Evolutionary conservation across 2,329 filamentous ascomycete genomes (phyloP).

Genomic region (Trichoderma polysporum): DNA sequence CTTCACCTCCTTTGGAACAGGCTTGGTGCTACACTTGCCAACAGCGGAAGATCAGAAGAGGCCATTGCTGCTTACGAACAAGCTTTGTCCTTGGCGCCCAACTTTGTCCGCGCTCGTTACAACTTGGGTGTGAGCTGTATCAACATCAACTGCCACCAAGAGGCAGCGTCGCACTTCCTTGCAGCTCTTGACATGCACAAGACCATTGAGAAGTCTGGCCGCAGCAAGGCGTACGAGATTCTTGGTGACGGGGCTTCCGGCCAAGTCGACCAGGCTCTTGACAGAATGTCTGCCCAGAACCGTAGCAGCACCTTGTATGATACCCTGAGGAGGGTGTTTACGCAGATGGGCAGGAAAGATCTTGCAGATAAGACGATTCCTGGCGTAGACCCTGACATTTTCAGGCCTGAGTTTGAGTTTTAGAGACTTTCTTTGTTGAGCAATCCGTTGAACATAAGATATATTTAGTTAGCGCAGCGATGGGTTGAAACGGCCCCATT

Average conservation of each 20-base stretch:
- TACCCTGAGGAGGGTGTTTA: conserved; percentile 91
- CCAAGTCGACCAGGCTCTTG: conserved; percentile 67
- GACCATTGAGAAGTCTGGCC: conserved; percentile 80
- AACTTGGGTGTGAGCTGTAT: conserved; percentile 96
- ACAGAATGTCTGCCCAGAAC: conserved; percentile 90
- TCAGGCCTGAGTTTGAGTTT: conserved; percentile 90
- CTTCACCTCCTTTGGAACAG: conserved; percentile 96
- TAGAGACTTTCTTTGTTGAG: conserved; percentile 30
- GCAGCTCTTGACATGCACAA: conserved; percentile 95
- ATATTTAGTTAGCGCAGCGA: conserved; percentile 14
- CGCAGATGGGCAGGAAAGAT: conserved; percentile 88
- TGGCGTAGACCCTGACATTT: conserved; percentile 86
- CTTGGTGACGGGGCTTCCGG: conserved; percentile 55
- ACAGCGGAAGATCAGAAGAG: conserved; percentile 89
- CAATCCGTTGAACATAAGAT: neutral
- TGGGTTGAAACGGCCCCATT: neutral
- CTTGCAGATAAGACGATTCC: conserved; percentile 82
- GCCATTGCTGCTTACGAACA: conserved; percentile 96
- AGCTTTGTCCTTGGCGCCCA: conserved; percentile 83
- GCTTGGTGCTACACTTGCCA: conserved; percentile 91
- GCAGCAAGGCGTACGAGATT: conserved; percentile 80
- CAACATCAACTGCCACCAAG: conserved; percentile 92
- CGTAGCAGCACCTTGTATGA: conserved; percentile 96
- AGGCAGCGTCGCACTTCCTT: conserved; percentile 89
- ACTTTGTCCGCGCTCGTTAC: conserved; percentile 95